Base-by-base conservation (phyloP, 306 rosid species). In the Crataegus laevigata region DNA sequence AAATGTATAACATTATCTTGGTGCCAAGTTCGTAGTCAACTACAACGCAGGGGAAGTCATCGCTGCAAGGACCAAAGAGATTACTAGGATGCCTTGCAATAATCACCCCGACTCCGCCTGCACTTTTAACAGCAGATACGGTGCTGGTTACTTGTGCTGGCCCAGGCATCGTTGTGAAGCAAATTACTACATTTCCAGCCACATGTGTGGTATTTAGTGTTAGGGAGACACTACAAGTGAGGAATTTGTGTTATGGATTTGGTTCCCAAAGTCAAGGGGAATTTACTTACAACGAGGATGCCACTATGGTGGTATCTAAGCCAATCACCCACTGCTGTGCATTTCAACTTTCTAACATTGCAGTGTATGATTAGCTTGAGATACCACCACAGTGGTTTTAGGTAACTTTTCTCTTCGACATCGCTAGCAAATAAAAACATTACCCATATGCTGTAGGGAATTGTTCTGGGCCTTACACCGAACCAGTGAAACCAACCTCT, bases 151-250 rank as follows among this genome's bases (percentile, higher is more conserved):
- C 54, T 6, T 66, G 22, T 3, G 34, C 18, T 68, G 64, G 45
- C 18, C 9, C 19, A 9, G 3, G 11, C 11, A 9, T 9, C 55
- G 77, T 22, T 34, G 81, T 74, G 69, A 79, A 79, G 75, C 81
- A 83, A 13, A 83, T 71, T 9, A 79, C 84, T 67, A 79, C 84
- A 17, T 83, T 78, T 13, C 84, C 87, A 54, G 78, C 66, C 21
- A 71, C 72, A 5, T 58, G 60, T 28, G 81, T 79, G 58, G 38
- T 52, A 34, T 83, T 76, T 19, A 79, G 68, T 25, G 68, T 24
- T 1, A 76, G 81, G 45, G 77, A n/a, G 2, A 45, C 69, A 28
- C 86, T 79, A 76, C 65, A 71, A 8, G 40, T 6, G 40, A 36
- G 40, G 8, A 36, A 6, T 36, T 36, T 36, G 40, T 36, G 10